Evolutionary conservation across 257 asterid species (phyloP).

Genomic region (Salvia hispanica): DNA sequence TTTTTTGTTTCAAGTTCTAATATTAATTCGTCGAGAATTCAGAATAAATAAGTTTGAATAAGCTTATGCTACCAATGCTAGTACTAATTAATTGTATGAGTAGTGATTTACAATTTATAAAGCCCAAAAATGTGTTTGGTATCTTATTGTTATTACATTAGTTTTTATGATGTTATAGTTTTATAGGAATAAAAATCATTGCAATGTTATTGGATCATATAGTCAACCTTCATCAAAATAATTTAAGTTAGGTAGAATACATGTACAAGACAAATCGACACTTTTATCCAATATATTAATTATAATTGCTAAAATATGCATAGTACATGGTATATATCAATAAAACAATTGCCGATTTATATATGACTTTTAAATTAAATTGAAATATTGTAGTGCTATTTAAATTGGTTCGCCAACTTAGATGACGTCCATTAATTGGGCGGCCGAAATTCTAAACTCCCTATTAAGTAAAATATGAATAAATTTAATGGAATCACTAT

Average conservation of each 20-base stretch:
- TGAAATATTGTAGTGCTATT: too few relatives aligned
- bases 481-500: conserved; percentile 34
- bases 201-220: conserved; percentile 21
- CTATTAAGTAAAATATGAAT: conserved; percentile 21
- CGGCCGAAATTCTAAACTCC: conserved; percentile 28
- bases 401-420: conserved; percentile 24
- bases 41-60: too few relatives aligned
- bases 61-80: too few relatives aligned
- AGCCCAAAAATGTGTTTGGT: not conserved
- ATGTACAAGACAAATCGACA: conserved; percentile 35
- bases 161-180: not conserved
- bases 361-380: too few relatives aligned
- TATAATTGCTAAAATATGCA: not conserved
- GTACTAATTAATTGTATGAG: too few relatives aligned
- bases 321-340: too few relatives aligned
- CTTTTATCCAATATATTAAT: conserved; percentile 18
- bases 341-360: too few relatives aligned
- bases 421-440: conserved; percentile 11
- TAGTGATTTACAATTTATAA: too few relatives aligned
- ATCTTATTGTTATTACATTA: not conserved
- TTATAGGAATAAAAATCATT: not conserved
- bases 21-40: too few relatives aligned
- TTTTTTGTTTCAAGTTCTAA: too few relatives aligned
- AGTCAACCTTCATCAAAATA: not conserved
- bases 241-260: conserved; percentile 19